Percentiles rank a stretch among this genome's conserved stretches.
Conservation (phyloP, 371 early-diverging fungal genomes). For the Lichtheimia ramosa region DNA sequence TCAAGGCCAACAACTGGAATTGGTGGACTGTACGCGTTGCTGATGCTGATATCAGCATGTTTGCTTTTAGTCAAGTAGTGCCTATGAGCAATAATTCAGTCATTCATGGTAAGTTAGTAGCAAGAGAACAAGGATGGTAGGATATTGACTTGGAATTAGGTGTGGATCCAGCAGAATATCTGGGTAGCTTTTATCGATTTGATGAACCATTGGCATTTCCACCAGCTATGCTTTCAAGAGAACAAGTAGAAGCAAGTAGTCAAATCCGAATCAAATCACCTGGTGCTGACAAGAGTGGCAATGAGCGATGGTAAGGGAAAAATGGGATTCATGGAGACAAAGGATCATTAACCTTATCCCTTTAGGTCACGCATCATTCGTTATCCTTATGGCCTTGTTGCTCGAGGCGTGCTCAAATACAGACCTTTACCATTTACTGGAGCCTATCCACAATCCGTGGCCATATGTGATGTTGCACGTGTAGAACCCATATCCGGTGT, state of each 20-base stretch:
- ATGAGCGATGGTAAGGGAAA: slow-evolving; percentile 42
- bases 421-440: slow-evolving; percentile 31
- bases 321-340: neutral
- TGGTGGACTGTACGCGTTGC: slow-evolving; percentile 58
- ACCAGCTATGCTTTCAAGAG: slow-evolving; percentile 25
- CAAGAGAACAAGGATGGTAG: neutral
- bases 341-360: neutral
- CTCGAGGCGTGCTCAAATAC: slow-evolving; percentile 66
- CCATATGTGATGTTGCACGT: slow-evolving; percentile 41
- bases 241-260: slow-evolving; percentile 35
- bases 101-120: neutral
- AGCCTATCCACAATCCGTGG: slow-evolving; percentile 29
- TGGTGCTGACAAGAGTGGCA: slow-evolving; percentile 56
- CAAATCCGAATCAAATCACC: slow-evolving; percentile 68
- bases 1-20: slow-evolving; percentile 57
- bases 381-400: slow-evolving; percentile 63
- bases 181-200: slow-evolving; percentile 57
- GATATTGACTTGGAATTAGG: slow-evolving; percentile 8
- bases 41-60: slow-evolving; percentile 61
- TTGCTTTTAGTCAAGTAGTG: slow-evolving; percentile 60
- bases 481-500: slow-evolving; percentile 43
- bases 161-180: slow-evolving; percentile 56
- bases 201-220: slow-evolving; percentile 58
- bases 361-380: slow-evolving; percentile 55
- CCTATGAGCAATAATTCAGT: slow-evolving; percentile 15